phyloP scores from a whole-genome alignment of 2,329 filamentous ascomycete genomes.

The Trichoderma atrobrunneum region DNA sequence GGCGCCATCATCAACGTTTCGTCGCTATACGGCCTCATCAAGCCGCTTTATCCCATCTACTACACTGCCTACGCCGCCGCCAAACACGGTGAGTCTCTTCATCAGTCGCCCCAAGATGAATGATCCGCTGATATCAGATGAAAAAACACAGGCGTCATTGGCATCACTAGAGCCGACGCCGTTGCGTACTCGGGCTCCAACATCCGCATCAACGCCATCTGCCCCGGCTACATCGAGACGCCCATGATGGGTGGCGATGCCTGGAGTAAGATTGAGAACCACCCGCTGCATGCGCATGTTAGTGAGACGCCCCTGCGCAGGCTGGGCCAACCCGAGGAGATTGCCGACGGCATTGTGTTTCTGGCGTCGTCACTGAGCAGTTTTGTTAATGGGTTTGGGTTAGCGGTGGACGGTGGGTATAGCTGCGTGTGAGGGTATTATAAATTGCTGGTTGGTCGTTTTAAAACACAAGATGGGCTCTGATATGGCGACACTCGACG shows the following conservation, averaged over 20 bases:
- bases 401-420: conserved; percentile 46
- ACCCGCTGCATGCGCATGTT: conserved; percentile 39
- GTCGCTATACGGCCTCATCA: conserved; percentile 50
- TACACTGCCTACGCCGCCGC: conserved; percentile 49
- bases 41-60: conserved; percentile 33
- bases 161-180: conserved; percentile 53
- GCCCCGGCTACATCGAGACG: conserved; percentile 50
- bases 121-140: not conserved
- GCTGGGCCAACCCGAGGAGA: conserved; percentile 48
- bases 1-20: conserved; percentile 55
- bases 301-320: conserved; percentile 36
- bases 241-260: conserved; percentile 33
- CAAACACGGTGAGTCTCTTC: conserved; percentile 44
- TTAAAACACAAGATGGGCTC: not conserved
- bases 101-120: too few species aligned
- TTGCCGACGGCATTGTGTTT: conserved; percentile 52
- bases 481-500: not conserved
- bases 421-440: not conserved
- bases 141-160: conserved; percentile 38
- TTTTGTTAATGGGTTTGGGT: conserved; percentile 43
- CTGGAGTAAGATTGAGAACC: conserved; percentile 19
- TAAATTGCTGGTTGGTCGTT: not conserved
- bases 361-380: conserved; percentile 37
- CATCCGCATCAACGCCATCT: conserved; percentile 61
- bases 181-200: conserved; percentile 48